Conservation (phyloP, 2,329 filamentous ascomycete genomes). For the Huntiella savannae region DNA sequence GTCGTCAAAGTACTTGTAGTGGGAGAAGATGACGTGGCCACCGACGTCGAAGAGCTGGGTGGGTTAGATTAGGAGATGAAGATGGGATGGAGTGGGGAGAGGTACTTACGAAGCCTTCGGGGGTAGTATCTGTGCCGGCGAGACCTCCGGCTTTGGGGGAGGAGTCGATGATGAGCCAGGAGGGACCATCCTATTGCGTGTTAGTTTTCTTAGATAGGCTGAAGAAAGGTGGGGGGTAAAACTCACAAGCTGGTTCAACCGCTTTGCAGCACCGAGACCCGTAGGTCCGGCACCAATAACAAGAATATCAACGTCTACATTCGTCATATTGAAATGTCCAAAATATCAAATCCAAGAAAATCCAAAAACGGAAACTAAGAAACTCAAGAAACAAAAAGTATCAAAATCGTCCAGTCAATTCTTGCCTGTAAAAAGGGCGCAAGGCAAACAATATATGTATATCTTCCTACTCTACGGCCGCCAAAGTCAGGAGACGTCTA, state of each 20-base stretch:
- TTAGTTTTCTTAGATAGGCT: slow-evolving; percentile 14
- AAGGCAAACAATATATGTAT: background rate
- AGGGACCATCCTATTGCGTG: slow-evolving; percentile 54
- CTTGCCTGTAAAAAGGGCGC: background rate
- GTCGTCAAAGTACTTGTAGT: slow-evolving; percentile 99
- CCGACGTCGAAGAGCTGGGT: slow-evolving; percentile 88
- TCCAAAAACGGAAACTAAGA: background rate
- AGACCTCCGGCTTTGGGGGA: slow-evolving; percentile 87
- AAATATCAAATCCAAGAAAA: background rate
- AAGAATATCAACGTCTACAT: slow-evolving; percentile 45
- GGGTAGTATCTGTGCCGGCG: slow-evolving; percentile 83
- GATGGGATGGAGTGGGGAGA: background rate
- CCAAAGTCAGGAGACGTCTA: too few relatives aligned
- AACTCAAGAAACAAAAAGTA: background rate
- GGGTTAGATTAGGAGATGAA: slow-evolving; percentile 2
- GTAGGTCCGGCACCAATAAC: slow-evolving; percentile 96
- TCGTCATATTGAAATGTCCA: background rate
- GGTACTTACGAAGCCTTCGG: slow-evolving; percentile 82
- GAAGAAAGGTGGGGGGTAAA: slow-evolving; percentile 13
- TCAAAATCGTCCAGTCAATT: background rate
- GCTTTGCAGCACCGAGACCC: slow-evolving; percentile 92
- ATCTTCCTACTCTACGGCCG: too few relatives aligned
- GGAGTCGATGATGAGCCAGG: slow-evolving; percentile 90
- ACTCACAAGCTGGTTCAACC: slow-evolving; percentile 84
- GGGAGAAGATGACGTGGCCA: slow-evolving; percentile 96